Evolutionary conservation across 345 rosid genomes (phyloP).

Genomic region (Citrus inodora): DNA sequence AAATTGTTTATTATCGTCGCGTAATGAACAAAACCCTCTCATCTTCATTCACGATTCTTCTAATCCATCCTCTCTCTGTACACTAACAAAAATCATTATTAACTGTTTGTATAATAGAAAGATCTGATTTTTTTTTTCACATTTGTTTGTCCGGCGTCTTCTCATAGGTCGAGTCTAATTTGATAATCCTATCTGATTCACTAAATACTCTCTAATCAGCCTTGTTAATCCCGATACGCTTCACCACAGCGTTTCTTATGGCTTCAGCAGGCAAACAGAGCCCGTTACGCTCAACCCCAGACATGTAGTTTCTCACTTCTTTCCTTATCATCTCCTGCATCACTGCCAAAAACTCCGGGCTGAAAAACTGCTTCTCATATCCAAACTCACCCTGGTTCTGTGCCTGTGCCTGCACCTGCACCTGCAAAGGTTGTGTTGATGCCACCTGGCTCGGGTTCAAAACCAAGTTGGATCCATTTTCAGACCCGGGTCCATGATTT

Average conservation of each 20-base stretch:
- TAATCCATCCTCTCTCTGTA: slow-evolving; percentile 35
- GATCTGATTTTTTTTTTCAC: not conserved
- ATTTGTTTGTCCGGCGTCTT: not conserved
- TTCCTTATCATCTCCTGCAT: slow-evolving; percentile 73
- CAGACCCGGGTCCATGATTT: slow-evolving; percentile 7
- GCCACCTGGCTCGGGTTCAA: slow-evolving; percentile 7
- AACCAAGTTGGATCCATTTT: slow-evolving; percentile 5
- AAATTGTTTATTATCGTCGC: not conserved
- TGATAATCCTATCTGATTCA: not conserved
- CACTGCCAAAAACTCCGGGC: slow-evolving; percentile 51
- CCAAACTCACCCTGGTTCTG: slow-evolving; percentile 13
- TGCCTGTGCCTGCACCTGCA: not conserved
- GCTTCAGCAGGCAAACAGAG: slow-evolving; percentile 44
- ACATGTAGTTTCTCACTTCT: slow-evolving; percentile 72
- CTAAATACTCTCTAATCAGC: slow-evolving; percentile 27
- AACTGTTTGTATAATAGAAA: slow-evolving; percentile 27
- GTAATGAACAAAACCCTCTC: slow-evolving; percentile 9
- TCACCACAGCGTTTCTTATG: slow-evolving; percentile 57
- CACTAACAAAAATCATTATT: slow-evolving; percentile 44
- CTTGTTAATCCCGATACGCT: slow-evolving; percentile 65
- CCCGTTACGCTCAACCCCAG: slow-evolving; percentile 53
- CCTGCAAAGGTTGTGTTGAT: not conserved
- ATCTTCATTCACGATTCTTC: not conserved
- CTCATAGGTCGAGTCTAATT: not conserved
- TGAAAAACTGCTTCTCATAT: slow-evolving; percentile 54